Evolutionary conservation across 1,284 basidiomycete genomes (phyloP).

Genomic region (Tilletia setariae): DNA sequence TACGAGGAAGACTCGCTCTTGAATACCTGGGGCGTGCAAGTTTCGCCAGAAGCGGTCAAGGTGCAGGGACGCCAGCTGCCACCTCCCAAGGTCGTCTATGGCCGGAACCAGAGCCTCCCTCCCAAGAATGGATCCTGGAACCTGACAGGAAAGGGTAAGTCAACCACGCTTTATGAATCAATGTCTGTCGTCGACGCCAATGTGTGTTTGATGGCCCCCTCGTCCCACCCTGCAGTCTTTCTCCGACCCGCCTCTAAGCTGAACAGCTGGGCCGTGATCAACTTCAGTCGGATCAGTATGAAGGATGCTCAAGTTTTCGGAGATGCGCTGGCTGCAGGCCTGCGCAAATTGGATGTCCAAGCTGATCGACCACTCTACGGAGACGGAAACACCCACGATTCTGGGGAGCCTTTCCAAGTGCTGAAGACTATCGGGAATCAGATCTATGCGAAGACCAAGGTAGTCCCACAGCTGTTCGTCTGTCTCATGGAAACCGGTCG

Average conservation of each 20-base stretch:
- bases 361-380: slow-evolving; percentile 16
- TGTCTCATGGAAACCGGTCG: slow-evolving; percentile 29
- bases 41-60: slow-evolving; percentile 48
- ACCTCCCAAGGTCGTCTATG: slow-evolving; percentile 45
- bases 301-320: slow-evolving; percentile 22
- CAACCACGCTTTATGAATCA: not conserved
- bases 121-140: slow-evolving; percentile 44
- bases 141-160: slow-evolving; percentile 29
- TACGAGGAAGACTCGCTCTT: slow-evolving; percentile 32
- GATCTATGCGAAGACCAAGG: slow-evolving; percentile 21
- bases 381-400: not conserved
- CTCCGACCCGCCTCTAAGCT: slow-evolving; percentile 21
- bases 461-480: slow-evolving; percentile 34
- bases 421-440: slow-evolving; percentile 21
- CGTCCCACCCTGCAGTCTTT: too few species aligned
- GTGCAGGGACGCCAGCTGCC: slow-evolving; percentile 53
- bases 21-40: slow-evolving; percentile 56
- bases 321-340: slow-evolving; percentile 17
- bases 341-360: slow-evolving; percentile 27
- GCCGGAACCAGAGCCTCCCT: slow-evolving; percentile 54
- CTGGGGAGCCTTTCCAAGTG: slow-evolving; percentile 14
- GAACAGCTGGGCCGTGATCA: slow-evolving; percentile 32
- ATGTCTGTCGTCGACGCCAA: too few species aligned
- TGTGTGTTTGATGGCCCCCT: too few species aligned
- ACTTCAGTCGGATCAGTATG: slow-evolving; percentile 25